Evolutionary conservation across 2,329 filamentous ascomycete genomes (phyloP).

Genomic region (Alternaria burnsii): DNA sequence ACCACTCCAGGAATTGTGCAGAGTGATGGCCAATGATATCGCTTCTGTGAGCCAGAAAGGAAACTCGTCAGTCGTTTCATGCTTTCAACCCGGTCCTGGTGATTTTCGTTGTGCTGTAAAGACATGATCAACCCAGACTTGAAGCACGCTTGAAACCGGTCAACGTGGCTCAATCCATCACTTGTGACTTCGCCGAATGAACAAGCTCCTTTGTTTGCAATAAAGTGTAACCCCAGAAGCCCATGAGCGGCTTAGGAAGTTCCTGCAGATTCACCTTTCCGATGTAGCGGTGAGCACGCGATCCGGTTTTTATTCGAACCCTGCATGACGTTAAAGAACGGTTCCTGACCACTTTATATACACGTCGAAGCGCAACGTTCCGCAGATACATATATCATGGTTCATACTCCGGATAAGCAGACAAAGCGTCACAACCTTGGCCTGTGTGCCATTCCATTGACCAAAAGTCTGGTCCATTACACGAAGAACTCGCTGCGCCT

Average conservation of each 20-base stretch:
- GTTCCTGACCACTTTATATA: not conserved
- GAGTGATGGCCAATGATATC: not conserved
- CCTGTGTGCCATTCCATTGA: not conserved
- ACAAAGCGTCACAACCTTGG: not conserved
- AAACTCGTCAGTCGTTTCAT: not conserved
- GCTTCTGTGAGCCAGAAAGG: not conserved
- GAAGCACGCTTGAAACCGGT: not conserved
- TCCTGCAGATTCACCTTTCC: not conserved
- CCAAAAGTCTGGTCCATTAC: not conserved
- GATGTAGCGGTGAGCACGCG: constrained; percentile 1
- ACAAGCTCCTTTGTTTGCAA: not conserved
- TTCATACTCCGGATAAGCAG: not conserved
- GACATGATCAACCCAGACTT: not conserved
- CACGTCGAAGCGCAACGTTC: not conserved
- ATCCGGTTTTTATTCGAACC: not conserved
- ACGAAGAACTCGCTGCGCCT: not conserved
- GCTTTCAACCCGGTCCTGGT: not conserved
- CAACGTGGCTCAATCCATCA: not conserved
- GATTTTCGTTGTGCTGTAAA: not conserved
- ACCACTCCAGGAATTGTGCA: not conserved
- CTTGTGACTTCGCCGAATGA: too few relatives aligned
- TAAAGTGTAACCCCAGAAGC: not conserved
- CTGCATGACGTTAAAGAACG: not conserved
- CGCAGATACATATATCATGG: not conserved
- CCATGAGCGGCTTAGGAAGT: not conserved